A percentile compares a stretch with the other conserved stretches of the same genome.
phyloP scores from a whole-genome alignment of 2,329 filamentous ascomycete genomes.

The Byssoonygena ceratinophila region DNA sequence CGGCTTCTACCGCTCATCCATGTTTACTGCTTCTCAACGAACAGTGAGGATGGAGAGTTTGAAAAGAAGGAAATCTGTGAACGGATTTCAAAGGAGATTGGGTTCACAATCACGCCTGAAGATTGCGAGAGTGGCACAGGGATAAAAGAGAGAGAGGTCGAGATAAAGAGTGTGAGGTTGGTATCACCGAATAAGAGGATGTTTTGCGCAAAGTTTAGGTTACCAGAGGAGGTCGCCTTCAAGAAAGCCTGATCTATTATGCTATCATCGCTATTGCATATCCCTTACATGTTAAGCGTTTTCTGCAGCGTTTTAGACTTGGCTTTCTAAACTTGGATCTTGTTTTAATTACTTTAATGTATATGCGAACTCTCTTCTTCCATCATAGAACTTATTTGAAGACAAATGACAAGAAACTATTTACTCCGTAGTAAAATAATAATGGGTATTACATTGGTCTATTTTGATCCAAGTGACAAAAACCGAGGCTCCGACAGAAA shows the following conservation, averaged over 20 bases:
- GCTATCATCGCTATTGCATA: too few relatives aligned
- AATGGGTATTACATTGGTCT: constrained; percentile 6
- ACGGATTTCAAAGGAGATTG: constrained; percentile 53
- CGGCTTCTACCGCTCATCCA: constrained; percentile 69
- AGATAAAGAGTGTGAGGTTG: constrained; percentile 60
- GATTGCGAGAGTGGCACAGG: constrained; percentile 41
- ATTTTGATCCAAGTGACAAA: neutral
- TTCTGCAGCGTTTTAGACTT: neutral
- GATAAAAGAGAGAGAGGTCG: constrained; percentile 50
- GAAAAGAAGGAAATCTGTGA: constrained; percentile 51
- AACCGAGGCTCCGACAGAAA: neutral
- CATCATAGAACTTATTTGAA: neutral
- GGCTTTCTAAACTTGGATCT: too few relatives aligned
- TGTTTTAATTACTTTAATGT: too few relatives aligned
- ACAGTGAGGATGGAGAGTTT: constrained; percentile 62
- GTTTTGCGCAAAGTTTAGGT: constrained; percentile 87
- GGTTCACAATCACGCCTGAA: constrained; percentile 46
- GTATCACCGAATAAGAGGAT: constrained; percentile 91
- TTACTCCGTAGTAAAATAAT: neutral
- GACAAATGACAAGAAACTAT: neutral
- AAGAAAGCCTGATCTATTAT: constrained; percentile 15
- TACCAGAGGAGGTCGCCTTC: constrained; percentile 78
- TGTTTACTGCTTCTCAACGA: constrained; percentile 86
- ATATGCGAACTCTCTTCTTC: neutral
- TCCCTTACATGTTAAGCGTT: neutral